Conservation (phyloP, 2,329 filamentous ascomycete genomes). For the Diplodia mutila region DNA sequence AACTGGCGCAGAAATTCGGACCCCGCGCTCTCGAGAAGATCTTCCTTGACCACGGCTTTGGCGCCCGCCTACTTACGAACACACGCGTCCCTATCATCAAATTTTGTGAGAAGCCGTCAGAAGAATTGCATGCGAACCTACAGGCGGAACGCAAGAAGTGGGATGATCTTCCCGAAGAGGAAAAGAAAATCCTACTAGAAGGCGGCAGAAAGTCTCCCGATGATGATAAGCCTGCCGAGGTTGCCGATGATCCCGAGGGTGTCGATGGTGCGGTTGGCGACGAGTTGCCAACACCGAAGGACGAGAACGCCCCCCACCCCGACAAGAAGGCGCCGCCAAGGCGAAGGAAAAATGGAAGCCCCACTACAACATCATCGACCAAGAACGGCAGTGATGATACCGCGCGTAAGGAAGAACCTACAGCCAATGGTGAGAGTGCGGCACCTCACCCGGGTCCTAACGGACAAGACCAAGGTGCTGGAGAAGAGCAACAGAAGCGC, state of each 20-base stretch:
- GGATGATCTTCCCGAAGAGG: slow-evolving; percentile 60
- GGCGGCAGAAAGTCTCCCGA: slow-evolving; percentile 9
- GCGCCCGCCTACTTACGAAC: slow-evolving; percentile 74
- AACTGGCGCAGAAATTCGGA: slow-evolving; percentile 15
- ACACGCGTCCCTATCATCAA: slow-evolving; percentile 89
- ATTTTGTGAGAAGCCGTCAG: slow-evolving; percentile 72
- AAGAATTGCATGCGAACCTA: slow-evolving; percentile 64
- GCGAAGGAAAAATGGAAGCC: neutral
- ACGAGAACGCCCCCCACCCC: neutral
- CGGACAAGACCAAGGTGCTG: neutral
- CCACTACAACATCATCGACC: neutral
- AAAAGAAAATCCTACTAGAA: slow-evolving; percentile 42
- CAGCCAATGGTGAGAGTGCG: neutral
- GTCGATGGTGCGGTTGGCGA: neutral
- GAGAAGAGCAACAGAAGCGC: slow-evolving; percentile 1
- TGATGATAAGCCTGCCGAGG: neutral
- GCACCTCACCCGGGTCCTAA: neutral
- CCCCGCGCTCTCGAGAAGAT: slow-evolving; percentile 72
- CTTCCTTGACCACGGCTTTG: slow-evolving; percentile 71
- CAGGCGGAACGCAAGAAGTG: slow-evolving; percentile 69
- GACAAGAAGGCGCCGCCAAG: neutral
- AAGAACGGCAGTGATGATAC: neutral
- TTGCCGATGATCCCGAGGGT: neutral
- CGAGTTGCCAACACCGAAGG: neutral
- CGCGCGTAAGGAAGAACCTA: neutral